A percentile compares a stretch with the other conserved stretches of the same genome.
Evolutionary conservation across 306 rosid genomes (phyloP).

Genomic region (Rosa persica): DNA sequence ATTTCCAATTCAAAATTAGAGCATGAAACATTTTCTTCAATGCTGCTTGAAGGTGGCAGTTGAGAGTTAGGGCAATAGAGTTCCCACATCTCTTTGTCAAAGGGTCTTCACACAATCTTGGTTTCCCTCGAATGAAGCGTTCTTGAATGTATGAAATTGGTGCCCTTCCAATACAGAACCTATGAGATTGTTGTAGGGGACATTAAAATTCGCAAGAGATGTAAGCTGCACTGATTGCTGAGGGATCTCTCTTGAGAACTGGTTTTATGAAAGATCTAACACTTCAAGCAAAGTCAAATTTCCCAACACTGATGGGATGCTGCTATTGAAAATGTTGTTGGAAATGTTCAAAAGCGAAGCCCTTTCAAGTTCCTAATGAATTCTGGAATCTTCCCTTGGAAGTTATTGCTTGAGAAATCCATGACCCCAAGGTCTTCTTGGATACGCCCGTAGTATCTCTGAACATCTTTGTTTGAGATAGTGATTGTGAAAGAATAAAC

Average conservation of each 20-base stretch:
- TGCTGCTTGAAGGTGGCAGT: neutral
- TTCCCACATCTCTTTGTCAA: neutral
- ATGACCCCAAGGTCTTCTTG: too few species aligned
- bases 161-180: slow-evolving; percentile 16
- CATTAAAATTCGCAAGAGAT: neutral
- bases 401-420: too few species aligned
- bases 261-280: neutral
- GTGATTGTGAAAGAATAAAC: too few species aligned
- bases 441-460: too few species aligned
- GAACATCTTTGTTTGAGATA: too few species aligned
- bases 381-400: too few species aligned
- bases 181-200: neutral
- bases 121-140: neutral
- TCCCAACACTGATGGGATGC: neutral
- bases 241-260: slow-evolving; percentile 9
- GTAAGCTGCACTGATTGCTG: neutral
- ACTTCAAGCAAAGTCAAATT: neutral
- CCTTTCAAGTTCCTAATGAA: too few species aligned
- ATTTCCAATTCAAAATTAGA: neutral
- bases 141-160: slow-evolving; percentile 6
- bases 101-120: neutral
- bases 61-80: neutral
- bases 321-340: neutral
- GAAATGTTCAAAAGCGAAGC: neutral
- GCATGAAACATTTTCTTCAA: neutral